Percentiles rank a stretch among this genome's conserved stretches.
Conservation (phyloP, 2,329 filamentous ascomycete species). For the Aspergillus persii region DNA sequence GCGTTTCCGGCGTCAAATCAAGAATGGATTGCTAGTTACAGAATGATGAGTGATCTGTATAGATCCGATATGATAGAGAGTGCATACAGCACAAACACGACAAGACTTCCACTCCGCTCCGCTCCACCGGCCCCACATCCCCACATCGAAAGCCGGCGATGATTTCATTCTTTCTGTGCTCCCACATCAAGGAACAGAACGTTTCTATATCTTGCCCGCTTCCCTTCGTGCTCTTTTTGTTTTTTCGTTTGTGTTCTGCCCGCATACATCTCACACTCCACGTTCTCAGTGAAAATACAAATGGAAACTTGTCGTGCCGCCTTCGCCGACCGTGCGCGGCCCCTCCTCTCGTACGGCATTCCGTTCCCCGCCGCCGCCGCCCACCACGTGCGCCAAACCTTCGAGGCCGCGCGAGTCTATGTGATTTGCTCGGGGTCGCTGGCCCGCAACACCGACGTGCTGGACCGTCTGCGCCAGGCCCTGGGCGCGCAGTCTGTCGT, state of each 20-base stretch:
- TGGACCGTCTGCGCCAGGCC: slow-evolving; percentile 42
- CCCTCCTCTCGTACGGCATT: slow-evolving; percentile 49
- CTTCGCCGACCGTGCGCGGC: slow-evolving; percentile 36
- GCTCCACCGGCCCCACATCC: slow-evolving; percentile 9
- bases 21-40: neutral
- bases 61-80: too few species aligned
- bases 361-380: slow-evolving; percentile 47
- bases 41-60: too few species aligned
- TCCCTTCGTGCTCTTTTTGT: neutral
- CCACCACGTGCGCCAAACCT: slow-evolving; percentile 46
- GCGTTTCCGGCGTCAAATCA: neutral
- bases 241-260: too few species aligned
- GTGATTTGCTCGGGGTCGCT: slow-evolving; percentile 53
- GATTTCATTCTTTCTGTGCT: neutral
- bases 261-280: too few species aligned
- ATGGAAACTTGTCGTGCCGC: slow-evolving; percentile 40
- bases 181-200: neutral
- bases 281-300: neutral
- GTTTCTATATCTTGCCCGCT: neutral
- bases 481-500: slow-evolving; percentile 41
- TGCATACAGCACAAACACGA: neutral
- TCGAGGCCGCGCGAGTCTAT: slow-evolving; percentile 49
- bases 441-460: slow-evolving; percentile 45
- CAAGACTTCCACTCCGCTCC: slow-evolving; percentile 5
- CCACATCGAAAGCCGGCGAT: neutral